Evolutionary conservation across 2,329 filamentous ascomycete genomes (phyloP).

Genomic region (Calcarisporium arbuscula): DNA sequence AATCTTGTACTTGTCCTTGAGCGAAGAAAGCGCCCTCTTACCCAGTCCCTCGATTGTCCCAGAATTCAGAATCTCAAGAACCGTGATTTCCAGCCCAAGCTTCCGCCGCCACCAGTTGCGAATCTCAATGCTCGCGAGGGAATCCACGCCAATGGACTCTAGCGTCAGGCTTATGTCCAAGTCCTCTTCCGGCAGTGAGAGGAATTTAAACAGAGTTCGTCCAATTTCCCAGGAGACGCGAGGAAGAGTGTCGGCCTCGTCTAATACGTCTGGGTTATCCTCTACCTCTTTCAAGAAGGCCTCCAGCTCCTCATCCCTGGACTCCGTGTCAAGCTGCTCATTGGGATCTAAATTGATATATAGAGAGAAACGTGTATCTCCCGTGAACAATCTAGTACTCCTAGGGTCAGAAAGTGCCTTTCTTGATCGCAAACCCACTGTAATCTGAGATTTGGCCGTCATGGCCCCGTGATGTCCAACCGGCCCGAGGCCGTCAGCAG

Average conservation of each 20-base stretch:
- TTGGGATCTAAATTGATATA: too few species aligned
- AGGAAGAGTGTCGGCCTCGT: too few species aligned
- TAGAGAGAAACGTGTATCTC: too few species aligned
- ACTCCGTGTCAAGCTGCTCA: too few species aligned
- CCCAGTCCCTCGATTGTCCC: slow-evolving; percentile 1
- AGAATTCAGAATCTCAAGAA: slow-evolving; percentile 5
- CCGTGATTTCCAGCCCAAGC: slow-evolving; percentile 2
- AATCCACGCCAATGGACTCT: slow-evolving; percentile 8
- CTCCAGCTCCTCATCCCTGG: too few species aligned
- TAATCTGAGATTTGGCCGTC: too few species aligned
- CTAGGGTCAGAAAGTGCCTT: slow-evolving; percentile 4
- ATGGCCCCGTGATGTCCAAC: too few species aligned
- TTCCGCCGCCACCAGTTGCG: slow-evolving; percentile 9
- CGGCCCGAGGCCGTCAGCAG: too few species aligned
- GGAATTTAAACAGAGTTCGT: slow-evolving; percentile 3
- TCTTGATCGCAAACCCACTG: slow-evolving; percentile 7
- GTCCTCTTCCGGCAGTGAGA: slow-evolving; percentile 1
- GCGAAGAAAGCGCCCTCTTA: not conserved
- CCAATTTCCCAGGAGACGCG: too few species aligned
- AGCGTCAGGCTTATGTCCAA: slow-evolving; percentile 6
- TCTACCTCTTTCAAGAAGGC: too few species aligned
- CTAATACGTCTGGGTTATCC: too few species aligned
- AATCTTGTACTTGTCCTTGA: not conserved
- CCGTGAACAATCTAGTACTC: too few species aligned
- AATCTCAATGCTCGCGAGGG: slow-evolving; percentile 10